A percentile compares a stretch with the other conserved stretches of the same genome.
Conservation (phyloP, 2,329 filamentous ascomycete genomes). For the Penicillium sp. region DNA sequence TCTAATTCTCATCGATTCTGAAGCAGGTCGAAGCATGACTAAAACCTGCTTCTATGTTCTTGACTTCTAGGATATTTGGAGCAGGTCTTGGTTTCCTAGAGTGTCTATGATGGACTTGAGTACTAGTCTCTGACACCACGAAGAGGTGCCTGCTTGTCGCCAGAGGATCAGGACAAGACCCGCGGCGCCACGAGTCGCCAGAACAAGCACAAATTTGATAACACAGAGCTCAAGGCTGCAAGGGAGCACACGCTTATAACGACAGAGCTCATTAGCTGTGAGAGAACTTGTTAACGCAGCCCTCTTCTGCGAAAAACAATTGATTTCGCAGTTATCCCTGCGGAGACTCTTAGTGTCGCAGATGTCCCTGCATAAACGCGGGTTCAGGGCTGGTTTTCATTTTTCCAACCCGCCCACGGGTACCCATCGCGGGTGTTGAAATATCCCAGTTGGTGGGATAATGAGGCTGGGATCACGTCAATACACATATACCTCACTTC, state of each 20-base stretch:
- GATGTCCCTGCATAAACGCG: background rate
- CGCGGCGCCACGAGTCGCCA: background rate
- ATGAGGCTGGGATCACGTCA: too few relatives aligned
- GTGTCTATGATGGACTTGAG: background rate
- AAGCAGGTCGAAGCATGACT: too few relatives aligned
- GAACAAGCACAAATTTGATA: background rate
- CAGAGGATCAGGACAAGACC: background rate
- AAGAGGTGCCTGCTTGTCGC: background rate
- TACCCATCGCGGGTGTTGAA: too few relatives aligned
- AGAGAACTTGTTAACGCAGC: background rate
- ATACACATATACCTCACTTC: too few relatives aligned
- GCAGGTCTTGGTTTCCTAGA: background rate
- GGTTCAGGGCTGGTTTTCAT: too few relatives aligned
- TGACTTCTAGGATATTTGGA: background rate
- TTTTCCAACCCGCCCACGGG: too few relatives aligned
- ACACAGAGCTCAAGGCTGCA: background rate
- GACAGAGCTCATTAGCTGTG: background rate
- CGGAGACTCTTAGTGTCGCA: background rate
- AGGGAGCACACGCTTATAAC: background rate
- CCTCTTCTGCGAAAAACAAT: background rate
- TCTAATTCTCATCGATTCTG: too few relatives aligned
- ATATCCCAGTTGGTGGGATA: too few relatives aligned
- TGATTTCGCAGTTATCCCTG: background rate
- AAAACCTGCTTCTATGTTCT: too few relatives aligned
- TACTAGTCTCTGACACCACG: constrained; percentile 1